Evolutionary conservation across 805 yeast genomes (phyloP).

Genomic region (Candida patagonica): DNA sequence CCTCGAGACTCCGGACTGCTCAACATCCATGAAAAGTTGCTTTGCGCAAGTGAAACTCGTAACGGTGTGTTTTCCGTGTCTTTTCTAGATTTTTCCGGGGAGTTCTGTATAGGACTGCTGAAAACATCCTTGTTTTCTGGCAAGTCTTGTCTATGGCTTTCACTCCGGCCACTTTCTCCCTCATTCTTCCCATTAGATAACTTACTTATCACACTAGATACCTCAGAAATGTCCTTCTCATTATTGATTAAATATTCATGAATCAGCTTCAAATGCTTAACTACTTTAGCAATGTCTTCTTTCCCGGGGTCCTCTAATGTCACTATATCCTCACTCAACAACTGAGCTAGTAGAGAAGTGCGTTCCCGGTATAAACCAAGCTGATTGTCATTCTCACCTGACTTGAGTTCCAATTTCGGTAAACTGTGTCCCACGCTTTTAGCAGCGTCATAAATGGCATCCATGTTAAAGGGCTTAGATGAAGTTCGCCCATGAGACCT

Average conservation of each 20-base stretch:
- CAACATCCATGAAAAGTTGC: conserved; percentile 23
- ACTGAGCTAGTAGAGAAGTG: conserved; percentile 6
- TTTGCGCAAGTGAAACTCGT: conserved; percentile 18
- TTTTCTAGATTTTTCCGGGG: not conserved
- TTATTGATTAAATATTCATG: conserved; percentile 9
- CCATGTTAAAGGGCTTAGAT: conserved; percentile 10
- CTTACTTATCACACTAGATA: not conserved
- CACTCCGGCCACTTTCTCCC: no score
- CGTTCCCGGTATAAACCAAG: not conserved
- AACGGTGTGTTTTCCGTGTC: conserved; percentile 9
- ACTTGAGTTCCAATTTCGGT: not conserved
- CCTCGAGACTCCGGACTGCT: conserved; percentile 11
- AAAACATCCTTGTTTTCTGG: not conserved
- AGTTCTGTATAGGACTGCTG: not conserved
- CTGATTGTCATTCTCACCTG: not conserved
- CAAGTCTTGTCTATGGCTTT: no score
- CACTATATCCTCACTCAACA: conserved; percentile 8
- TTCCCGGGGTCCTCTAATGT: conserved; percentile 3
- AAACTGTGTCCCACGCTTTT: conserved; percentile 11
- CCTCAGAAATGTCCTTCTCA: not conserved
- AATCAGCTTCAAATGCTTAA: conserved; percentile 9
- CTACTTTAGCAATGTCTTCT: not conserved
- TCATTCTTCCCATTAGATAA: no score
- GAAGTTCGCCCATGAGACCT: not conserved
- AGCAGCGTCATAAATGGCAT: conserved; percentile 13